A percentile compares a stretch with the other conserved stretches of the same genome.
phyloP scores from a whole-genome alignment of 2,329 filamentous ascomycete genomes.

The Aspergillus udagawae region DNA sequence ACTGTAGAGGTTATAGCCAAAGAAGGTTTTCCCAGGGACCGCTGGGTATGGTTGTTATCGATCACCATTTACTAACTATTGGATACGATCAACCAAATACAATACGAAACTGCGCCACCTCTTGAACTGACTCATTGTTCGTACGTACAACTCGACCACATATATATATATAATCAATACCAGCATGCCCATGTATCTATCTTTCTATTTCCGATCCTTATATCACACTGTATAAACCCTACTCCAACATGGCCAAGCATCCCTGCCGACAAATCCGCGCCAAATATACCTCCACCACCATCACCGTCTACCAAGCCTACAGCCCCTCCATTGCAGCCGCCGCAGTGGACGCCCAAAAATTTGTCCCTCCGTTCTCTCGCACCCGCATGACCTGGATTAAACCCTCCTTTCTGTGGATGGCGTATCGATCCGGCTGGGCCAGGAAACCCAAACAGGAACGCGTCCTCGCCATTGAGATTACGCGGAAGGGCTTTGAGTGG shows the following conservation, averaged over 20 bases:
- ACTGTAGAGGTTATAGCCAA: too few species aligned
- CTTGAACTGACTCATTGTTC: too few species aligned
- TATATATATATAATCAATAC: too few species aligned
- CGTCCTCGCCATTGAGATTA: constrained; percentile 57
- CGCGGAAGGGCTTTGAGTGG: constrained; percentile 46
- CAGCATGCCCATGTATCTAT: too few species aligned
- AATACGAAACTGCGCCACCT: too few species aligned
- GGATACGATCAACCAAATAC: too few species aligned
- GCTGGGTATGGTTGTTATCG: too few species aligned
- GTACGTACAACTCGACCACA: too few species aligned
- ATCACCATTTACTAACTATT: too few species aligned
- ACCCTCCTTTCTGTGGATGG: constrained; percentile 61
- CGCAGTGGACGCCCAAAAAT: constrained; percentile 49
- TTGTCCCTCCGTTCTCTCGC: constrained; percentile 51
- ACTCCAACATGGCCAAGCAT: neutral
- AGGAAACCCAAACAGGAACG: constrained; percentile 52
- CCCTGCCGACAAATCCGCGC: constrained; percentile 52
- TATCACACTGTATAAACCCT: too few species aligned
- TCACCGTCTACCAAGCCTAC: constrained; percentile 63
- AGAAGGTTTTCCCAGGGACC: too few species aligned
- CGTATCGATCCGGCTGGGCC: constrained; percentile 60
- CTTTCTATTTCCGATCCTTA: too few species aligned
- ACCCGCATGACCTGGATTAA: constrained; percentile 64
- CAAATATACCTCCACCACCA: constrained; percentile 44
- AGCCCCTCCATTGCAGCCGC: constrained; percentile 49